These are phyloP conservation scores for Cyberlindnera nakhonratchasimensis DNA, from an alignment of 805 yeast species.

Conservation along the genomic window DNA sequence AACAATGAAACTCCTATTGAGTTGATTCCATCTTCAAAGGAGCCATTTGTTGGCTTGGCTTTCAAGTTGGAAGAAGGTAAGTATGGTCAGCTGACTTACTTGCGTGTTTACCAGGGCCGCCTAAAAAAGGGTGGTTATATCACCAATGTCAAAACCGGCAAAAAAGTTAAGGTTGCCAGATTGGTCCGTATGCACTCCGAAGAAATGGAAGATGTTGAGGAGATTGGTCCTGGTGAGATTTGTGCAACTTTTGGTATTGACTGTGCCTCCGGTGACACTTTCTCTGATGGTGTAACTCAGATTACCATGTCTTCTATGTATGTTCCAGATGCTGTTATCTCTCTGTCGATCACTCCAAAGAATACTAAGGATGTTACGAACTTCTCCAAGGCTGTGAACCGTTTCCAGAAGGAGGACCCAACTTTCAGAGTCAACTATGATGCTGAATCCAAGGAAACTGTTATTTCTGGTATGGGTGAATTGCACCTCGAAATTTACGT, in stretches of 20 bases:
- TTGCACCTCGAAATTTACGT: conserved; percentile 95
- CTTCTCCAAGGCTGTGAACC: conserved; percentile 93
- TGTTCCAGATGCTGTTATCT: conserved; percentile 98
- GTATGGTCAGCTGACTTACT: conserved; percentile 95
- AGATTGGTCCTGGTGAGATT: conserved; percentile 96
- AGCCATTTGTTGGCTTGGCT: conserved; percentile 95
- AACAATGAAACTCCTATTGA: conserved; percentile 65
- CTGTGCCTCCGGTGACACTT: conserved; percentile 98
- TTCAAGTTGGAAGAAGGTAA: conserved; percentile 98
- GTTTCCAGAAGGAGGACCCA: conserved; percentile 99
- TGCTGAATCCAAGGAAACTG: conserved; percentile 87
- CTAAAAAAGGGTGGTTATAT: conserved; percentile 87
- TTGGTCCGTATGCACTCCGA: conserved; percentile 98
- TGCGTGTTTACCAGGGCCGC: conserved; percentile 95
- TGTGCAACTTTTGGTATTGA: conserved; percentile 99
- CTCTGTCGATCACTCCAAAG: conserved; percentile 85
- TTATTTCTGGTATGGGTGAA: conserved; percentile 98
- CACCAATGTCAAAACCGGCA: conserved; percentile 86
- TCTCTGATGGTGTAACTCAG: conserved; percentile 75
- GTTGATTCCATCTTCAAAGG: conserved; percentile 64
- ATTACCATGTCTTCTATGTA: conserved; percentile 97
- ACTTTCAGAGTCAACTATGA: conserved; percentile 93
- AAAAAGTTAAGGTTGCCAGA: conserved; percentile 88
- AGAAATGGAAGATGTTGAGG: conserved; percentile 97
- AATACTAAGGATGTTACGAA: conserved; percentile 74